Evolutionary conservation across 352 stramenopile genomes (phyloP), one percentile per base, ranked within the genome.

Genomic region (Pythium myriotylum): DNA sequence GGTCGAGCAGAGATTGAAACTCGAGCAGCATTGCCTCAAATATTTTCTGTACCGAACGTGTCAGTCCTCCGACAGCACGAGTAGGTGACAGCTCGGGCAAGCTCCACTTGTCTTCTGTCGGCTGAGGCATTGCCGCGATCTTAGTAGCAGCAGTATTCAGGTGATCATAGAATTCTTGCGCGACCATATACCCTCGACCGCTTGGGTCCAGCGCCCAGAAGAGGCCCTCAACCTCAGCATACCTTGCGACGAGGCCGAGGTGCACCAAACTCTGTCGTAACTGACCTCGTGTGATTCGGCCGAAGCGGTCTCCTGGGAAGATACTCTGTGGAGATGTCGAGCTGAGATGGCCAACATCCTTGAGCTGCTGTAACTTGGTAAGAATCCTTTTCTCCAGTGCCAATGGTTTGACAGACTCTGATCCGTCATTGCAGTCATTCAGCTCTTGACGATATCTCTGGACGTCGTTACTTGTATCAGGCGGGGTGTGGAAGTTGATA

Each of bases 131-230:
- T 3, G 53, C 23, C 14, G 41, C 27, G 4, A 62, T 35, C 27
- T 56, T 55, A 5, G 40, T 65, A 3, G 67, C 51, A 2, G 43
- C 46, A 3, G 14, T 52, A 27, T 84, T 79, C 19, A 92, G 50
- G 52, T 92, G 78, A 43, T 87, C 70, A 63, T 91, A 89, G 17
- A 92, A 73, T 17, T 89, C 84, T 49, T 79, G 66, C 10, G 62
- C 75, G 12, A 59, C 51, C 19, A 92, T 76, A 53, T 86, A 91
- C 6, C 84, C 81, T 8, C 76, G 74, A 0, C 81, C 84, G 39
- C 74, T 72, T 8, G 81, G 83, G 45, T 92, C 84, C 1, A 92
- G 65, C n/a, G 66, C 74, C 81, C 84, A 92, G 51, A 92, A 92
- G 22, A 92, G 68, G 2, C 70, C 67, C 46, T 92, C 81, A 3